Percentiles rank a stretch among this genome's conserved stretches.
Conservation (phyloP, 768 basidiomycete genomes). For the Tricholoma matsutake region DNA sequence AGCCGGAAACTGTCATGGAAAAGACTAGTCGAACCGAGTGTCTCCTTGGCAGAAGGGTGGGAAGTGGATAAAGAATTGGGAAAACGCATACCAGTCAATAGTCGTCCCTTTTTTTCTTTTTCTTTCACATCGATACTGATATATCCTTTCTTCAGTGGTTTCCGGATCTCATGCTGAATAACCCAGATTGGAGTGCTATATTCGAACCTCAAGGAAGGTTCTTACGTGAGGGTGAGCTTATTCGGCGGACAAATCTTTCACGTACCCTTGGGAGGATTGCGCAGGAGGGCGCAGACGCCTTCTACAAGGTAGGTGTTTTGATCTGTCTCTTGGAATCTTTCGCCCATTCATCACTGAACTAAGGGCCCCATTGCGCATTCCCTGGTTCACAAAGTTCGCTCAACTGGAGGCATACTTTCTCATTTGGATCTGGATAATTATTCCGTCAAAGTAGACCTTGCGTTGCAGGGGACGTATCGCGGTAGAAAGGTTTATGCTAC, state of each 20-base stretch:
- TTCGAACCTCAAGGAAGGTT: conserved; percentile 79
- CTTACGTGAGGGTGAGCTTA: conserved; percentile 69
- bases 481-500: conserved; percentile 81
- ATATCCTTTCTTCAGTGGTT: conserved; percentile 34
- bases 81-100: conserved; percentile 62
- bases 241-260: conserved; percentile 72
- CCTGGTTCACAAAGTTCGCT: conserved; percentile 64
- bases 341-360: conserved; percentile 11
- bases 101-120: no score
- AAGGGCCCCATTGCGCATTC: conserved; percentile 84
- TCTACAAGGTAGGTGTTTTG: conserved; percentile 66
- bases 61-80: conserved; percentile 74
- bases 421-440: conserved; percentile 73
- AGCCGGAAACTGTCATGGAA: conserved; percentile 62
- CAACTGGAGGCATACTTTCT: conserved; percentile 78
- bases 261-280: conserved; percentile 75
- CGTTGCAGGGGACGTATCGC: conserved; percentile 75
- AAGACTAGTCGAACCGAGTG: conserved; percentile 72
- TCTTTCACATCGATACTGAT: not conserved
- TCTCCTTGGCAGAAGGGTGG: conserved; percentile 77
- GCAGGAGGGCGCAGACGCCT: conserved; percentile 69
- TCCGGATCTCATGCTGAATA: conserved; percentile 54
- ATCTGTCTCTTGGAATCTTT: conserved; percentile 7
- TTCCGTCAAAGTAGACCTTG: conserved; percentile 61
- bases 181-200: conserved; percentile 75